Conservation (phyloP, 1,284 basidiomycete genomes). For the Puccinia sorghi region DNA sequence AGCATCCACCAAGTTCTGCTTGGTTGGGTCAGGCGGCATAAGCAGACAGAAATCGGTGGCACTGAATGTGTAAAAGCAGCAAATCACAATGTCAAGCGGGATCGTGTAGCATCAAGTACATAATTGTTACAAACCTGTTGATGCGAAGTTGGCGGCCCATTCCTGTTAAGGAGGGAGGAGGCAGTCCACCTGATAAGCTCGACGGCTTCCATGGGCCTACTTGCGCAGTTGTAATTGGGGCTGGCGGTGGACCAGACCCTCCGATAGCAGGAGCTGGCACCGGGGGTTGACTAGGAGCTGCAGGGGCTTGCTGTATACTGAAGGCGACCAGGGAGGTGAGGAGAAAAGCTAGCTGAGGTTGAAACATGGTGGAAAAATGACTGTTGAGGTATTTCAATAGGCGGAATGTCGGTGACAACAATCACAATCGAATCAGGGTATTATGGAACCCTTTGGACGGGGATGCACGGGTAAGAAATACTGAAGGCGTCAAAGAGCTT, state of each 20-base stretch:
- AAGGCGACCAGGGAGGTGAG: background rate
- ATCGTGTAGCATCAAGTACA: background rate
- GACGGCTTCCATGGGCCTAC: conserved; percentile 52
- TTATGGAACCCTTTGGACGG: background rate
- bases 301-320: conserved; percentile 9
- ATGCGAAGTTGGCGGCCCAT: conserved; percentile 42
- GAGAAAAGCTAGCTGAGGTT: background rate
- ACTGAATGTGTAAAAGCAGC: background rate
- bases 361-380: conserved; percentile 2
- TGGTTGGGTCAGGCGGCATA: conserved; percentile 56
- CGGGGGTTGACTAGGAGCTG: conserved; percentile 4
- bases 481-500: too few relatives aligned
- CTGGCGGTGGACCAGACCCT: conserved; percentile 25
- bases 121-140: conserved; percentile 15
- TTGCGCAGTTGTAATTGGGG: conserved; percentile 23
- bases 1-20: conserved; percentile 56
- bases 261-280: conserved; percentile 1
- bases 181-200: conserved; percentile 7
- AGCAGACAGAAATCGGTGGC: conserved; percentile 55
- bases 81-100: background rate
- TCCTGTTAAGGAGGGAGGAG: conserved; percentile 29
- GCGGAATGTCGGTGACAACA: background rate
- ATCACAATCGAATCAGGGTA: background rate
- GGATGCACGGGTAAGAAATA: background rate
- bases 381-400: background rate